phyloP scores from a whole-genome alignment of 352 stramenopile genomes.

The Pythium utonaiense region DNA sequence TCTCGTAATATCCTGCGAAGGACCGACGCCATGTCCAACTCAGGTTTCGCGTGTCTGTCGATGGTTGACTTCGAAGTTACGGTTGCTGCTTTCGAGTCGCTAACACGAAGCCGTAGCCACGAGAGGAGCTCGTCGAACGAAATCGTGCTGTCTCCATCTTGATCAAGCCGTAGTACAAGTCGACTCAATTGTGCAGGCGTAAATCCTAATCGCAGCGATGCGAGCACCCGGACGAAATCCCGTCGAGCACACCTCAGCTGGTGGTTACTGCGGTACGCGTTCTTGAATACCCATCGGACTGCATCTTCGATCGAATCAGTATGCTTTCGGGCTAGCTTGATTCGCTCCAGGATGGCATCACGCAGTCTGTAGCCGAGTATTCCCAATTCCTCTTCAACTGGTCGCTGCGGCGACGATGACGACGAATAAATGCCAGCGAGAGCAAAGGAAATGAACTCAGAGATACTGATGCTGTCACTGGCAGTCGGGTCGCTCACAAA shows the following conservation, averaged over 20 bases:
- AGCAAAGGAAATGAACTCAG: slow-evolving; percentile 76
- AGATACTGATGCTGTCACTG: slow-evolving; percentile 44
- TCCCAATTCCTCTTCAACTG: slow-evolving; percentile 36
- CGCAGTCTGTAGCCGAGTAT: slow-evolving; percentile 47
- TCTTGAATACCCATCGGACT: slow-evolving; percentile 47
- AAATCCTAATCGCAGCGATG: slow-evolving; percentile 37
- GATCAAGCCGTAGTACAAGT: slow-evolving; percentile 52
- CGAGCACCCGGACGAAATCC: slow-evolving; percentile 41
- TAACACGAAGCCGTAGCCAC: slow-evolving; percentile 46
- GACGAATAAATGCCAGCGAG: slow-evolving; percentile 24
- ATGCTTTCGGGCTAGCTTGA: slow-evolving; percentile 34
- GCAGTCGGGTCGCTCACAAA: slow-evolving; percentile 32
- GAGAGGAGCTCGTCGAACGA: slow-evolving; percentile 69
- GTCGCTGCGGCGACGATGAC: not conserved
- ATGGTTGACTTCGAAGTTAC: not conserved
- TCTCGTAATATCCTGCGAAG: slow-evolving; percentile 8
- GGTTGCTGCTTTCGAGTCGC: not conserved
- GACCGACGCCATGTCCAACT: not conserved
- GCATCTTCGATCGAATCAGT: slow-evolving; percentile 44
- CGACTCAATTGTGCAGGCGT: slow-evolving; percentile 44
- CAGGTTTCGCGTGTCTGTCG: not conserved
- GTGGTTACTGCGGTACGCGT: slow-evolving; percentile 32
- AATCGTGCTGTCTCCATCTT: slow-evolving; percentile 44
- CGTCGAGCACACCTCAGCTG: slow-evolving; percentile 21
- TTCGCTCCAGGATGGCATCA: slow-evolving; percentile 36